These are phyloP conservation scores for Mucor indicus DNA, from an alignment of 371 early-diverging fungal species.

Conservation along the genomic window DNA sequence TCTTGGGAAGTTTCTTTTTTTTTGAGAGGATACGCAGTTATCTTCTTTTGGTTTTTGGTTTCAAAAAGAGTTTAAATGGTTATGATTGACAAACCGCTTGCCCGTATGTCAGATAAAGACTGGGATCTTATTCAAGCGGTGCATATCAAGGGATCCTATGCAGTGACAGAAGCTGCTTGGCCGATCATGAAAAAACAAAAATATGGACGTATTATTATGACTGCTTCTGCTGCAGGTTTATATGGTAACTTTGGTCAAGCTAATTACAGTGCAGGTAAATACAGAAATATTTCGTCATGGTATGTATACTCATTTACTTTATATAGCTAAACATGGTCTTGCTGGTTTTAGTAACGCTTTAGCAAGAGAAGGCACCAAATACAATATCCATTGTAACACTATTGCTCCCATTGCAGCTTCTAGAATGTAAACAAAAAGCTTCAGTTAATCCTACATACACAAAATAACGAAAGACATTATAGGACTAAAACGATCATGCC, in stretches of 20 bases:
- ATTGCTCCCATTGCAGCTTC: conserved; percentile 98
- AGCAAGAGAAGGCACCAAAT: conserved; percentile 91
- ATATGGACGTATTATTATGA: conserved; percentile 80
- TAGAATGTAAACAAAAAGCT: conserved; percentile 62
- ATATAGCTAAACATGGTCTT: conserved; percentile 87
- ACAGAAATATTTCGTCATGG: too few relatives aligned
- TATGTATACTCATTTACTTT: background rate
- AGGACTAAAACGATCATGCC: conserved; percentile 90
- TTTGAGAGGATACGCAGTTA: too few relatives aligned
- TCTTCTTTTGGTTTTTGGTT: too few relatives aligned
- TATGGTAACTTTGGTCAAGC: conserved; percentile 99
- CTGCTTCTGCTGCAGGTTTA: conserved; percentile 93
- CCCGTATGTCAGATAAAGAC: conserved; percentile 92
- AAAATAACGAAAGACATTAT: background rate
- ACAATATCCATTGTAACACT: conserved; percentile 89
- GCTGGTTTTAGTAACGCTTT: conserved; percentile 87
- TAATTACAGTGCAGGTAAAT: conserved; percentile 81
- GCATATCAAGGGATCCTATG: conserved; percentile 94
- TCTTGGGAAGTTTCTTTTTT: too few relatives aligned
- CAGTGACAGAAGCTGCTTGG: conserved; percentile 96
- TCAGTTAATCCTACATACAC: background rate
- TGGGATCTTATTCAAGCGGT: conserved; percentile 94
- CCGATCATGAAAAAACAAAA: conserved; percentile 93
- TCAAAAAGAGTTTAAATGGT: too few relatives aligned
- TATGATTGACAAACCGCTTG: too few relatives aligned